A percentile compares a stretch with the other conserved stretches of the same genome.
Evolutionary conservation across 228 moss, liverwort and hornwort species (phyloP).

Genomic region (Sphagnum magellanicum): DNA sequence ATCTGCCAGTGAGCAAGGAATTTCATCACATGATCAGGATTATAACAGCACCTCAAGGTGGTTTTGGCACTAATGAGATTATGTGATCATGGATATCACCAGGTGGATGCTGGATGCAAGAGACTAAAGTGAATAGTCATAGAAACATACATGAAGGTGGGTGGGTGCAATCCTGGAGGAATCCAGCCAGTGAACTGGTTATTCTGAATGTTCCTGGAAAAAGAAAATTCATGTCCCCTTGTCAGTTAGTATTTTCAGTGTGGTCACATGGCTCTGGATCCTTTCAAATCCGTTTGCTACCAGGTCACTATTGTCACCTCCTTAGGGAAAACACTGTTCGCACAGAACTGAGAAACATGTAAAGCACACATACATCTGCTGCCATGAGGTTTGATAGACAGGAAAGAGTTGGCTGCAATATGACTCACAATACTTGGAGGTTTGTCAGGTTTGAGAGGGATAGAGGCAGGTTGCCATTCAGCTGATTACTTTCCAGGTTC

Average conservation of each 20-base stretch:
- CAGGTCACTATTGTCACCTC: too few relatives aligned
- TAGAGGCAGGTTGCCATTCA: conserved; percentile 36
- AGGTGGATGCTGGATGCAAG: too few relatives aligned
- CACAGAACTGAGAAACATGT: background rate
- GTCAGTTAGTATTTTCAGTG: too few relatives aligned
- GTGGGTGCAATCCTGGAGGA: conserved; percentile 30
- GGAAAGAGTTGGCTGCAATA: background rate
- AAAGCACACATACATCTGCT: background rate
- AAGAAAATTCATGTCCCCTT: background rate
- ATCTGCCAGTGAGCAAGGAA: conserved; percentile 18
- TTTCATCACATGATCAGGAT: background rate
- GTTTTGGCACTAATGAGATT: too few relatives aligned
- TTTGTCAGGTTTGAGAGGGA: conserved; percentile 43
- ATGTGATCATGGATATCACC: too few relatives aligned
- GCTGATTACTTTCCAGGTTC: conserved; percentile 38
- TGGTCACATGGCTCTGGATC: too few relatives aligned
- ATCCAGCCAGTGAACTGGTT: conserved; percentile 48
- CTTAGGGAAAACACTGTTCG: background rate
- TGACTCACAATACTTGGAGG: conserved; percentile 35
- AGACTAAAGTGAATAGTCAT: background rate
- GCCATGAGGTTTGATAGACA: background rate
- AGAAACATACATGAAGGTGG: conserved; percentile 25
- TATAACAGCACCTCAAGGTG: too few relatives aligned
- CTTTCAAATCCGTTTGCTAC: too few relatives aligned
- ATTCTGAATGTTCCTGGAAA: conserved; percentile 40